Percentiles rank a stretch among this genome's conserved stretches.
Conservation (phyloP, 1,139 yeast species). For the Komagataea norvegica region DNA sequence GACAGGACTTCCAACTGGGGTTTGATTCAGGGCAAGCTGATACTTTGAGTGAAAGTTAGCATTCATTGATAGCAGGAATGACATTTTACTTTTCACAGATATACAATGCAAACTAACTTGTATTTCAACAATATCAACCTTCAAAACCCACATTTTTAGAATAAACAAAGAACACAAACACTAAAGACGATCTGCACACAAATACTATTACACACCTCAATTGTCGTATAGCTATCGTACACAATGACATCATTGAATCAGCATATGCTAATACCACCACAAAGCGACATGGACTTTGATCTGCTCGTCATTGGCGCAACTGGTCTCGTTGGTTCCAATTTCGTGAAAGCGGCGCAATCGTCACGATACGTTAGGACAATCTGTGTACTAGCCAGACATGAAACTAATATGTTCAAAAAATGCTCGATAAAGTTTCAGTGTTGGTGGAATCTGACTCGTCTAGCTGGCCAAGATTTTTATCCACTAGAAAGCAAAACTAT, state of each 20-base stretch:
- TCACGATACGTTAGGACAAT: conserved; percentile 27
- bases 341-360: conserved; percentile 13
- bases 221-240: background rate
- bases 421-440: conserved; percentile 8
- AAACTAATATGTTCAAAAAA: background rate
- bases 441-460: conserved; percentile 13
- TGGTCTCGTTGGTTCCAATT: conserved; percentile 20
- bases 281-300: conserved; percentile 1
- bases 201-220: too few species aligned
- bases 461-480: conserved; percentile 13
- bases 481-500: background rate
- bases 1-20: too few species aligned
- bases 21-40: too few species aligned
- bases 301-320: conserved; percentile 20
- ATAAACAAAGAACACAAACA: too few species aligned
- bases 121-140: too few species aligned
- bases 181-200: too few species aligned
- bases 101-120: too few species aligned
- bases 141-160: too few species aligned
- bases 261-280: background rate
- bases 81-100: too few species aligned
- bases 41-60: too few species aligned
- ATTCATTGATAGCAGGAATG: too few species aligned
- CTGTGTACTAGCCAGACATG: conserved; percentile 39
- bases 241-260: conserved; percentile 10